phyloP scores from a whole-genome alignment of 352 stramenopile species.

The Pythium coloratum region DNA sequence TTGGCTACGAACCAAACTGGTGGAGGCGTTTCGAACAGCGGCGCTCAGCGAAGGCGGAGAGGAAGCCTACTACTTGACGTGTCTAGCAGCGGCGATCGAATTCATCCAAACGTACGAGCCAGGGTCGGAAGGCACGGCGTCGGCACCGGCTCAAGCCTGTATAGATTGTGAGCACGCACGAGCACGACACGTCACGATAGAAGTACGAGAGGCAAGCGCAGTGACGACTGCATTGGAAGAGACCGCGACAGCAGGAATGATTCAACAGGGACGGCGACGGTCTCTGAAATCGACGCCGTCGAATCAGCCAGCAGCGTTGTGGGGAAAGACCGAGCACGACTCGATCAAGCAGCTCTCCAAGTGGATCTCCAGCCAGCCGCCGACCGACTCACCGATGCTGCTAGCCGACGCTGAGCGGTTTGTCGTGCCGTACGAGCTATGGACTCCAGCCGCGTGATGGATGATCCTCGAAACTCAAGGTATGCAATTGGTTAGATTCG shows the following conservation, averaged over 20 bases:
- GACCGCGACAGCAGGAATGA: background rate
- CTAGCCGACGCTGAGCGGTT: constrained; percentile 12
- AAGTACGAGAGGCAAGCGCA: background rate
- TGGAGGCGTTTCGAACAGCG: constrained; percentile 24
- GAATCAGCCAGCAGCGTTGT: constrained; percentile 1
- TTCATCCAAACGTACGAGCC: constrained; percentile 30
- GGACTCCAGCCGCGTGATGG: constrained; percentile 4
- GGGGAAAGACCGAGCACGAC: constrained; percentile 22
- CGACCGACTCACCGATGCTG: background rate
- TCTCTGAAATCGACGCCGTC: constrained; percentile 1
- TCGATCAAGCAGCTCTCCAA: constrained; percentile 30
- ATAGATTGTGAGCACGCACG: constrained; percentile 3
- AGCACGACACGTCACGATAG: background rate
- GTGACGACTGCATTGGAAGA: background rate
- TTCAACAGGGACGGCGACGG: constrained; percentile 2
- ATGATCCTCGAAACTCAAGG: background rate
- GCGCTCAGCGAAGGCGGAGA: constrained; percentile 29
- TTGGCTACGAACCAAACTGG: constrained; percentile 26
- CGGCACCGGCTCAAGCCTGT: constrained; percentile 1
- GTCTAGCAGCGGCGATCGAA: constrained; percentile 30
- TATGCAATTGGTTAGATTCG: background rate
- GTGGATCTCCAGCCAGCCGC: constrained; percentile 30
- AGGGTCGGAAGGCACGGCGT: background rate
- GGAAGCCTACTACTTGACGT: constrained; percentile 40
- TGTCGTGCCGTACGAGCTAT: constrained; percentile 17